These are phyloP conservation scores for Epichloe brachyelytri DNA, from an alignment of 2,329 filamentous ascomycete species.

Conservation along the genomic window DNA sequence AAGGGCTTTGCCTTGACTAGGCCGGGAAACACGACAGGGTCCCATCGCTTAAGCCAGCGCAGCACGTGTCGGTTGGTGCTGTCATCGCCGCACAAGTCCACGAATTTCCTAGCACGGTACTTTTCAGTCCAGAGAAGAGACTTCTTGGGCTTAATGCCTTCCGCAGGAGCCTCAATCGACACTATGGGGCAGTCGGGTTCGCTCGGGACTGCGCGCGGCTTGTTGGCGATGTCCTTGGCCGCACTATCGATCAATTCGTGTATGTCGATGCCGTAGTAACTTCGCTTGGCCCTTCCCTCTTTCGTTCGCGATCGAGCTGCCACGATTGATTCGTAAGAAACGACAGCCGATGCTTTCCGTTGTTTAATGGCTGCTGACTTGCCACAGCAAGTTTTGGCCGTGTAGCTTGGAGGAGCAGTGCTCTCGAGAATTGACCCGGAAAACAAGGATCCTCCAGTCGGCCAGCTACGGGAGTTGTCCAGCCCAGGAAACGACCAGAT, in stretches of 20 bases:
- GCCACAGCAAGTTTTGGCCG: constrained; percentile 43
- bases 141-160: constrained; percentile 29
- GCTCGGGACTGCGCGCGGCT: constrained; percentile 12
- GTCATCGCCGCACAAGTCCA: constrained; percentile 89
- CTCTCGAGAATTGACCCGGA: constrained; percentile 14
- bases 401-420: constrained; percentile 21
- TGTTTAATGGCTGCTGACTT: constrained; percentile 41
- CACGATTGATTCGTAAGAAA: constrained; percentile 54
- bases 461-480: constrained; percentile 8
- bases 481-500: neutral
- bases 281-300: constrained; percentile 55
- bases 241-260: constrained; percentile 68
- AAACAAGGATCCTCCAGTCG: constrained; percentile 14
- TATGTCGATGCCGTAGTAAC: constrained; percentile 89
- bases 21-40: constrained; percentile 80
- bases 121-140: constrained; percentile 90
- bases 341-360: constrained; percentile 30
- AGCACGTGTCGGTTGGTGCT: constrained; percentile 82
- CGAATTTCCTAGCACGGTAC: constrained; percentile 82
- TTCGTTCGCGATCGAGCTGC: constrained; percentile 54
- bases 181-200: constrained; percentile 23
- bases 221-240: constrained; percentile 40
- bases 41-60: constrained; percentile 91
- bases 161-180: constrained; percentile 27
- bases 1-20: constrained; percentile 45